A percentile compares a stretch with the other conserved stretches of the same genome.
Evolutionary conservation across 805 yeast species (phyloP).

Genomic region (Hanseniaspora nectarophila): DNA sequence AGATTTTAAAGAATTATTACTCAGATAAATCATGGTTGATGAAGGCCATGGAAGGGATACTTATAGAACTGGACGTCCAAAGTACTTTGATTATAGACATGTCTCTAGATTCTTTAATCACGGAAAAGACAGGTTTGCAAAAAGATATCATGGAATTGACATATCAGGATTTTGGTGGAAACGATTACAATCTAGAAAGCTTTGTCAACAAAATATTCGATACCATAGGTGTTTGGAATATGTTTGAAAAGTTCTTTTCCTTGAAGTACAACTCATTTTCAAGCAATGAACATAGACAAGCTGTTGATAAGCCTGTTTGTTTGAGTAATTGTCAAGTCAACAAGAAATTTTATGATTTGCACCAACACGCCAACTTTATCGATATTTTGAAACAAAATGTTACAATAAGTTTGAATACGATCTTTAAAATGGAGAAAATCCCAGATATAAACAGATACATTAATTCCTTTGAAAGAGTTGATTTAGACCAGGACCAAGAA

Average conservation of each 20-base stretch:
- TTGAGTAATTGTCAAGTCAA: slow-evolving; percentile 23
- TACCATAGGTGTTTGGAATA: slow-evolving; percentile 75
- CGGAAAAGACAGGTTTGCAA: neutral
- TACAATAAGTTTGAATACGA: slow-evolving; percentile 31
- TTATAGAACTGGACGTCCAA: slow-evolving; percentile 85
- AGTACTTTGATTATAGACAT: slow-evolving; percentile 80
- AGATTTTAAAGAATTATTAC: slow-evolving; percentile 61
- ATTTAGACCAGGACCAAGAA: slow-evolving; percentile 19
- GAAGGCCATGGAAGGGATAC: slow-evolving; percentile 59
- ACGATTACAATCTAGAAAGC: slow-evolving; percentile 23
- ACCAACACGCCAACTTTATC: slow-evolving; percentile 41
- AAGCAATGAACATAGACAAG: slow-evolving; percentile 9
- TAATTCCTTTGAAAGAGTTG: slow-evolving; percentile 17
- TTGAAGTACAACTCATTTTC: slow-evolving; percentile 49
- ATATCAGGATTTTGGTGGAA: slow-evolving; percentile 16
- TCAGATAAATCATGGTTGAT: slow-evolving; percentile 46
- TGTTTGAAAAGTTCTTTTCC: slow-evolving; percentile 61
- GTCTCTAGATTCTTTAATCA: slow-evolving; percentile 47
- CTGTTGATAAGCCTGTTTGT: slow-evolving; percentile 19
- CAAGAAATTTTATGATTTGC: slow-evolving; percentile 18
- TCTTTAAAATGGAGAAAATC: slow-evolving; percentile 65
- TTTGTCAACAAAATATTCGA: slow-evolving; percentile 57
- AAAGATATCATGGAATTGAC: slow-evolving; percentile 15
- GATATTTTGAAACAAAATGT: slow-evolving; percentile 34
- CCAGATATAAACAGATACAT: slow-evolving; percentile 41